These are phyloP conservation scores for Mycena sanguinolenta DNA, from an alignment of 768 basidiomycete species.

Conservation along the genomic window DNA sequence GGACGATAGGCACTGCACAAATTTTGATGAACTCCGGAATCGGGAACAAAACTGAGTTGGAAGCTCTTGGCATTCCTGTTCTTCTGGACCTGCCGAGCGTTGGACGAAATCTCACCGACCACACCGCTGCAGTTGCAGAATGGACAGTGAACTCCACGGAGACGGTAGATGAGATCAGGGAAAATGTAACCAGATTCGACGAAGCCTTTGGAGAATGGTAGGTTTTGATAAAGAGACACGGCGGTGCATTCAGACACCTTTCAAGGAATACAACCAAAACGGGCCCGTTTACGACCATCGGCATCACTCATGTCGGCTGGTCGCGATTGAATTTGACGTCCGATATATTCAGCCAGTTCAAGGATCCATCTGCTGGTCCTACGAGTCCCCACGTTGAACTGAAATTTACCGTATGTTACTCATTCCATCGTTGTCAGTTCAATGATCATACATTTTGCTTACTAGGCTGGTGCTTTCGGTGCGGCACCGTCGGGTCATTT, in stretches of 20 bases:
- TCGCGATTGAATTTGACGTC: conserved; percentile 39
- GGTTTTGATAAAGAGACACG: too few species aligned
- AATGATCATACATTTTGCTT: background rate
- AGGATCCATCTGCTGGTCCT: conserved; percentile 50
- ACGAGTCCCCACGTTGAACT: conserved; percentile 51
- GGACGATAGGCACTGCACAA: conserved; percentile 44
- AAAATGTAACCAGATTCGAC: conserved; percentile 17
- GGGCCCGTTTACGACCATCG: conserved; percentile 44
- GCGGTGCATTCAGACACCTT: background rate
- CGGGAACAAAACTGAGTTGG: conserved; percentile 26
- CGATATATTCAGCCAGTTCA: conserved; percentile 38
- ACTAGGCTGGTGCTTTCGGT: background rate
- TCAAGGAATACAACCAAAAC: conserved; percentile 39
- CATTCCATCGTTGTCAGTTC: background rate
- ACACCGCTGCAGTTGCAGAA: background rate
- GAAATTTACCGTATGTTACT: conserved; percentile 42
- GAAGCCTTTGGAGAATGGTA: conserved; percentile 24
- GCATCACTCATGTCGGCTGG: conserved; percentile 44
- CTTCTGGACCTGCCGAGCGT: conserved; percentile 31
- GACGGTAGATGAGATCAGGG: background rate
- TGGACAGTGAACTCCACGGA: conserved; percentile 19
- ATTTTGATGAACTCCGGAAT: conserved; percentile 38
- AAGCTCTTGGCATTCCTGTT: conserved; percentile 9
- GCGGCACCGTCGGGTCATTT: background rate
- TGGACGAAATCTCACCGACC: conserved; percentile 31